phyloP scores from a whole-genome alignment of 306 rosid genomes.

The Quercus suber region DNA sequence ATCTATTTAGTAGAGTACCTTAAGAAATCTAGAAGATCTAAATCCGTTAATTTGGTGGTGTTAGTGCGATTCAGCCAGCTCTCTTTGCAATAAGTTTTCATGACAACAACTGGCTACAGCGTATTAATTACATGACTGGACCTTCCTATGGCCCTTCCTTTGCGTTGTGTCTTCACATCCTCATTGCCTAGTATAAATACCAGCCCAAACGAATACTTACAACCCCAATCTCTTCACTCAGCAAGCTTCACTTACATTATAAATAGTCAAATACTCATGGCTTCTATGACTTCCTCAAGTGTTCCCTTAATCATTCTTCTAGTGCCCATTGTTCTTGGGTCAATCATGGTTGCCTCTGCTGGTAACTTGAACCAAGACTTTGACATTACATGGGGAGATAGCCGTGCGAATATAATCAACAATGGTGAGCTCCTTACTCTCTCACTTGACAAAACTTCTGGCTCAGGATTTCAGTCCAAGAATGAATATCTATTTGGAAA shows the following conservation, averaged over 20 bases:
- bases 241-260: neutral
- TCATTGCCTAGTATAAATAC: neutral
- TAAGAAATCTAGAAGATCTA: too few species aligned
- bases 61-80: neutral
- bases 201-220: neutral
- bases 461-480: constrained; percentile 71
- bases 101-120: neutral
- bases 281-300: constrained; percentile 6
- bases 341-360: constrained; percentile 27
- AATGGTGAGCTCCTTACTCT: constrained; percentile 56
- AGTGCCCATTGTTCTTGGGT: constrained; percentile 15
- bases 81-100: too few species aligned
- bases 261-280: constrained; percentile 18
- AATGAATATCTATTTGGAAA: constrained; percentile 58
- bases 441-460: constrained; percentile 53
- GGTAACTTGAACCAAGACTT: constrained; percentile 48
- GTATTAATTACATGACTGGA: neutral
- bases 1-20: too few species aligned
- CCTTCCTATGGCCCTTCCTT: neutral
- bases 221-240: neutral
- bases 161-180: too few species aligned
- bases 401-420: constrained; percentile 58
- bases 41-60: neutral
- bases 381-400: constrained; percentile 68
- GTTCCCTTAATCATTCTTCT: neutral